Evolutionary conservation across 148 eudicot species (phyloP).

Genomic region (Rhododendron ferrugineum): DNA sequence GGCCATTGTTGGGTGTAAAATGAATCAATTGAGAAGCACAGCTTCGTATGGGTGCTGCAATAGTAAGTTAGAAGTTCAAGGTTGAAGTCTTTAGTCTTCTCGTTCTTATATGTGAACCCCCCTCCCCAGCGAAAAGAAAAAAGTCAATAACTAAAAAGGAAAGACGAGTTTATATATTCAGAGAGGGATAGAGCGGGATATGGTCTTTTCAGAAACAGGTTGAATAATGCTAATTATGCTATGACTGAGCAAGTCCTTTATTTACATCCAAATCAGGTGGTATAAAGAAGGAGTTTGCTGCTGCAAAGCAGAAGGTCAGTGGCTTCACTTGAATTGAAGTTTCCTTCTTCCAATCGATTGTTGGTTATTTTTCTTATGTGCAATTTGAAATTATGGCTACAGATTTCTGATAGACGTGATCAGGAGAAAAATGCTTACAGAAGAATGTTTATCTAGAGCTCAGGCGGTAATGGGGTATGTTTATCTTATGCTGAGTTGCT

Average conservation of each 20-base stretch:
- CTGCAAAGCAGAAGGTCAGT: conserved; percentile 62
- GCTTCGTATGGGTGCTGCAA: background rate
- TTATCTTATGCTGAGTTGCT: conserved; percentile 5
- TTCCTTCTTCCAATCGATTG: background rate
- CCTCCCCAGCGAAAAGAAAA: background rate
- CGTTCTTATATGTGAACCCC: background rate
- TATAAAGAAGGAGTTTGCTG: conserved; percentile 68
- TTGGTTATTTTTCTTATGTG: background rate
- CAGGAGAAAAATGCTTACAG: conserved; percentile 71
- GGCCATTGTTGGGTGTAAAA: background rate
- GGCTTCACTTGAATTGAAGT: background rate
- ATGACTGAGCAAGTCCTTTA: background rate
- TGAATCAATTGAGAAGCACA: background rate
- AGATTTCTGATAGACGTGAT: conserved; percentile 74
- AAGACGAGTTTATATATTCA: background rate
- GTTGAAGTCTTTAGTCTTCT: background rate
- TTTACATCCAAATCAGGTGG: conserved; percentile 32
- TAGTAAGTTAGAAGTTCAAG: background rate
- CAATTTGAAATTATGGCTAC: conserved; percentile 14
- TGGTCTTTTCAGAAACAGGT: background rate
- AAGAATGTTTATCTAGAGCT: conserved; percentile 58
- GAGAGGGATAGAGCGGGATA: background rate
- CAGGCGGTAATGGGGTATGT: conserved; percentile 11
- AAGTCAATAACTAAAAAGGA: background rate
- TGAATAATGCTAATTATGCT: background rate